Conservation (phyloP, 2,329 filamentous ascomycete species). For the Colletotrichum lindemuthianum region DNA sequence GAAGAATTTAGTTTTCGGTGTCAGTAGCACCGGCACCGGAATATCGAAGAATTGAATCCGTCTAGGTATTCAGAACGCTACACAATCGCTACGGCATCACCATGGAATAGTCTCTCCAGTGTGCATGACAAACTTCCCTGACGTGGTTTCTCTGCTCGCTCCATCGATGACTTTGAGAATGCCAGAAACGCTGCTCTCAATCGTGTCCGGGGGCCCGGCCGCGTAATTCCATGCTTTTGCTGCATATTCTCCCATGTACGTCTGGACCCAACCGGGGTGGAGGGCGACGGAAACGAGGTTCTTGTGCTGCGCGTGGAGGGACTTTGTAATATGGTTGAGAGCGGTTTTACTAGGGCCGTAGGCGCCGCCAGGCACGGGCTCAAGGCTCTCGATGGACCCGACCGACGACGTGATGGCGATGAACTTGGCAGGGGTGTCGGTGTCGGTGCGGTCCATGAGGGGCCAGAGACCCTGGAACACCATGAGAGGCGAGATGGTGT, state of each 20-base stretch:
- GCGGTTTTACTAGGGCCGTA: constrained; percentile 50
- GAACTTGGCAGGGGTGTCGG: constrained; percentile 43
- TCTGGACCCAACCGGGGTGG: constrained; percentile 52
- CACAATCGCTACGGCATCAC: constrained; percentile 28
- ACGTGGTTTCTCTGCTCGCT: constrained; percentile 44
- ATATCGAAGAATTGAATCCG: too few species aligned
- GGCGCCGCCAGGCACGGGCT: constrained; percentile 45
- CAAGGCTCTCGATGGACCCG: constrained; percentile 46
- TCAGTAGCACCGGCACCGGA: too few species aligned
- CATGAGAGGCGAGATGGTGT: constrained; percentile 52
- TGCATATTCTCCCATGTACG: constrained; percentile 43
- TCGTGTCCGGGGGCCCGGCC: constrained; percentile 39
- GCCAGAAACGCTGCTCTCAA: constrained; percentile 46
- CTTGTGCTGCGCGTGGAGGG: constrained; percentile 43
- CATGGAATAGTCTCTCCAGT: constrained; percentile 44
- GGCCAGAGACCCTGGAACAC: constrained; percentile 49
- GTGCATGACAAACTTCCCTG: constrained; percentile 48
- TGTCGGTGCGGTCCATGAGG: constrained; percentile 45
- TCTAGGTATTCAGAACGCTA: neutral
- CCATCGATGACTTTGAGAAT: constrained; percentile 49
- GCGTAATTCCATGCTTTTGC: constrained; percentile 46
- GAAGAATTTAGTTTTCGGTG: neutral
- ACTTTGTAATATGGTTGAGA: constrained; percentile 46
- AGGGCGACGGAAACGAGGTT: constrained; percentile 43
- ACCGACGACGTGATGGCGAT: constrained; percentile 49